Conservation (phyloP, 371 early-diverging fungal genomes). For the Mucor plumbeus region DNA sequence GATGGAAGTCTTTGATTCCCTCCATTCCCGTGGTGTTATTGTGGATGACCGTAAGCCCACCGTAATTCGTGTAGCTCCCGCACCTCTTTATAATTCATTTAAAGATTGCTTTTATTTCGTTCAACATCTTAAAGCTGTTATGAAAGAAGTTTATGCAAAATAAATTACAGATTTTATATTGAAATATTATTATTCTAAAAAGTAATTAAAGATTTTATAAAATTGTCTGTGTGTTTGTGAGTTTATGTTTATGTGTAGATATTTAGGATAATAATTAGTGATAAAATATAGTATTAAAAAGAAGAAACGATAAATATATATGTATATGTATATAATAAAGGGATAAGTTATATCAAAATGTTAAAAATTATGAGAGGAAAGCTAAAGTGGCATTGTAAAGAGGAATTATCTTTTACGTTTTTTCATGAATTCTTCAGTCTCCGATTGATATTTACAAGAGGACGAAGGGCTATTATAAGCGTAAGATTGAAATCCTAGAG, state of each 20-base stretch:
- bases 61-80: constrained; percentile 91
- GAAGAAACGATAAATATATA: constrained; percentile 5
- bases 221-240: background rate
- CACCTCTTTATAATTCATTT: constrained; percentile 90
- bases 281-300: constrained; percentile 8
- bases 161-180: background rate
- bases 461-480: constrained; percentile 1
- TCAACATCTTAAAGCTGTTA: constrained; percentile 47
- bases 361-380: background rate
- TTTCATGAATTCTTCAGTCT: constrained; percentile 32
- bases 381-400: background rate
- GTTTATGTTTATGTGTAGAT: background rate
- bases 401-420: constrained; percentile 35
- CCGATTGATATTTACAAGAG: constrained; percentile 23
- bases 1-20: constrained; percentile 61
- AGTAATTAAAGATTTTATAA: background rate
- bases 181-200: background rate
- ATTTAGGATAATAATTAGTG: constrained; percentile 5
- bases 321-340: constrained; percentile 4
- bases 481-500: constrained; percentile 23
- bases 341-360: background rate
- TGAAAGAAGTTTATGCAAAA: constrained; percentile 45
- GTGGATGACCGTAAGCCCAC: constrained; percentile 93
- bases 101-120: constrained; percentile 71
- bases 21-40: constrained; percentile 77